Conservation (phyloP, 78 protist species). For the Dictyostelium brefeldianum region DNA sequence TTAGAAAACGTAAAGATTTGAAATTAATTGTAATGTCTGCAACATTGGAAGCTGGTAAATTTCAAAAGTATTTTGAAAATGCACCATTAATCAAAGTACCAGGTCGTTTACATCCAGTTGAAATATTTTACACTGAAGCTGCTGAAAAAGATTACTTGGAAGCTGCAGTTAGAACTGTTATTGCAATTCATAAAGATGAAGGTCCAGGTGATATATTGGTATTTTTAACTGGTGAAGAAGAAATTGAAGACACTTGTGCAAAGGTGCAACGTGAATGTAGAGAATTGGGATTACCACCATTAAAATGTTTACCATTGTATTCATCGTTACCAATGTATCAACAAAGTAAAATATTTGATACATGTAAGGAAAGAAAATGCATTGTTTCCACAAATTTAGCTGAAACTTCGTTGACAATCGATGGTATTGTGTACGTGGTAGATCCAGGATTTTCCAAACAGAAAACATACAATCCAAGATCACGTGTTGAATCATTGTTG, state of each 20-base stretch:
- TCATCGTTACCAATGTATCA: slow-evolving; percentile 96
- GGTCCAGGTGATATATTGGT: slow-evolving; percentile 97
- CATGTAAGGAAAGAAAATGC: slow-evolving; percentile 91
- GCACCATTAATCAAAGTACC: slow-evolving; percentile 92
- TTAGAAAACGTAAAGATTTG: slow-evolving; percentile 89
- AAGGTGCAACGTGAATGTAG: slow-evolving; percentile 32
- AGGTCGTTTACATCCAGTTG: slow-evolving; percentile 95
- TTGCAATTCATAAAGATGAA: slow-evolving; percentile 95
- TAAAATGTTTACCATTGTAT: slow-evolving; percentile 94
- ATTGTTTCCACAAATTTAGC: slow-evolving; percentile 99
- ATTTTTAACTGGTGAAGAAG: slow-evolving; percentile 98
- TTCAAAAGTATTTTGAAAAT: slow-evolving; percentile 94
- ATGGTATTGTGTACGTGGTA: slow-evolving; percentile 99
- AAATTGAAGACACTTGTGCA: slow-evolving; percentile 92
- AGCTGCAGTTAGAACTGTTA: slow-evolving; percentile 95
- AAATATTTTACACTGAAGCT: slow-evolving; percentile 96
- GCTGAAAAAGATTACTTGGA: slow-evolving; percentile 98
- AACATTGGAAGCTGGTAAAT: slow-evolving; percentile 99
- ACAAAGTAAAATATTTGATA: slow-evolving; percentile 95
- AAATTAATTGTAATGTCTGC: slow-evolving; percentile 98
- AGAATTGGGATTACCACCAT: not conserved
- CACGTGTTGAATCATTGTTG: slow-evolving; percentile 98
- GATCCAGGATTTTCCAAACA: slow-evolving; percentile 99
- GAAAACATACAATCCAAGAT: slow-evolving; percentile 98
- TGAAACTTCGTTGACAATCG: slow-evolving; percentile 99